phyloP scores from a whole-genome alignment of 805 yeast genomes.

The Metschnikowia dekortorum region DNA sequence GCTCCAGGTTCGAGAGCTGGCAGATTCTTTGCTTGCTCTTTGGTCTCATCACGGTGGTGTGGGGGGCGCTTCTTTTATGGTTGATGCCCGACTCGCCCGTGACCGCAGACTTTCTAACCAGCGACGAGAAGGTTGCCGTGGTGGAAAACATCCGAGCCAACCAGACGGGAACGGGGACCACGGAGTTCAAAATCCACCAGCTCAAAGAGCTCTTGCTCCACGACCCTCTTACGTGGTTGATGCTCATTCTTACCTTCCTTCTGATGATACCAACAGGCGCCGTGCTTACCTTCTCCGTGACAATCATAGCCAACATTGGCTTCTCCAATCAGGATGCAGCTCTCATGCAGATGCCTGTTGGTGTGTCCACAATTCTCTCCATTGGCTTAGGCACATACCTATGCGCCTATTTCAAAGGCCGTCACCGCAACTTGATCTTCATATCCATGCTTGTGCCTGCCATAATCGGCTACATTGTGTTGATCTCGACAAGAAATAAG shows the following conservation, averaged over 20 bases:
- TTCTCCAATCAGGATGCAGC: slow-evolving; percentile 43
- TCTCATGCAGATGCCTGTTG: slow-evolving; percentile 54
- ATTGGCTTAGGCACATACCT: slow-evolving; percentile 30
- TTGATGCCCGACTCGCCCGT: slow-evolving; percentile 49
- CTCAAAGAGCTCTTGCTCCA: slow-evolving; percentile 41
- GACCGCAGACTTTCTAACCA: slow-evolving; percentile 32
- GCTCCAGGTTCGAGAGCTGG: slow-evolving; percentile 46
- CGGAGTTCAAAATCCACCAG: slow-evolving; percentile 42
- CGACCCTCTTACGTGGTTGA: slow-evolving; percentile 49
- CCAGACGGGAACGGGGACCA: slow-evolving; percentile 51
- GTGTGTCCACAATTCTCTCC: slow-evolving; percentile 36
- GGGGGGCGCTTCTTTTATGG: slow-evolving; percentile 43
- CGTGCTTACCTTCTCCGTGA: slow-evolving; percentile 48
- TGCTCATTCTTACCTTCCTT: slow-evolving; percentile 41
- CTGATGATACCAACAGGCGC: slow-evolving; percentile 51
- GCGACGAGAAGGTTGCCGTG: slow-evolving; percentile 38
- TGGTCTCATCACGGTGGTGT: slow-evolving; percentile 48
- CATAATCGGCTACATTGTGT: slow-evolving; percentile 37
- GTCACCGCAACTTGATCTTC: slow-evolving; percentile 23
- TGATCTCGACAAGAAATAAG: slow-evolving; percentile 30
- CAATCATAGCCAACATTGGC: slow-evolving; percentile 51
- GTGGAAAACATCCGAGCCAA: slow-evolving; percentile 44
- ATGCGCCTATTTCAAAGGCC: slow-evolving; percentile 21
- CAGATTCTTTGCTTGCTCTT: slow-evolving; percentile 55
- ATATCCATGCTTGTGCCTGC: slow-evolving; percentile 33